A percentile compares a stretch with the other conserved stretches of the same genome.
Conservation (phyloP, 202 grass and related monocot species). For the Elaeis oleifera region DNA sequence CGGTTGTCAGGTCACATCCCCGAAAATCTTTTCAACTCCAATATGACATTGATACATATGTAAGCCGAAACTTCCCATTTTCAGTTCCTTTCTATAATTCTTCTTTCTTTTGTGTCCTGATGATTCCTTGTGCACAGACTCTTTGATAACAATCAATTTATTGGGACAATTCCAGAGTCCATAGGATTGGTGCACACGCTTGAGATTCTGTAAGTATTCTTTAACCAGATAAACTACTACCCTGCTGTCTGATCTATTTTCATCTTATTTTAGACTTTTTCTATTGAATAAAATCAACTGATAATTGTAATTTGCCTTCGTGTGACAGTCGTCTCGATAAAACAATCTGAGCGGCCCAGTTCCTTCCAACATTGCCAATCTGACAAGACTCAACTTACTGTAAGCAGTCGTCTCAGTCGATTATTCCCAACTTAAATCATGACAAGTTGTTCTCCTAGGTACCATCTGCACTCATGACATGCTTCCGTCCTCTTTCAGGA, state of each 20-base stretch:
- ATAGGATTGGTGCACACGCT: constrained; percentile 37
- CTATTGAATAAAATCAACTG: constrained; percentile 3
- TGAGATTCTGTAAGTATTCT: constrained; percentile 50
- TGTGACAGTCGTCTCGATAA: constrained; percentile 47
- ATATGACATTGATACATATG: constrained; percentile 59
- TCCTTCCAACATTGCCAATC: constrained; percentile 38
- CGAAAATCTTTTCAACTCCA: constrained; percentile 44
- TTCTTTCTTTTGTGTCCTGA: not conserved
- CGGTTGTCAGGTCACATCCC: constrained; percentile 51
- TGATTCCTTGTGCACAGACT: constrained; percentile 35
- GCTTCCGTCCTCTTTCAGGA: constrained; percentile 23
- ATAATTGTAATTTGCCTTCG: constrained; percentile 2
- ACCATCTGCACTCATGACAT: too few species aligned
- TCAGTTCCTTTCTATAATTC: constrained; percentile 16
- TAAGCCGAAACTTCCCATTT: constrained; percentile 33
- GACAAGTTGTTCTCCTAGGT: too few species aligned
- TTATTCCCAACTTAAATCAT: too few species aligned
- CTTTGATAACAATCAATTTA: constrained; percentile 66
- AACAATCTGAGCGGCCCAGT: constrained; percentile 36
- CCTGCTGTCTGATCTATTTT: not conserved
- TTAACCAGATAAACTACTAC: not conserved
- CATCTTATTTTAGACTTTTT: not conserved
- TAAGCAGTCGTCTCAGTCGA: constrained; percentile 16
- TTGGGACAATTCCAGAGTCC: constrained; percentile 56
- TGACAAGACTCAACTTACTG: constrained; percentile 44